These are phyloP conservation scores for Daldinia eschscholtzii DNA, from an alignment of 2,329 filamentous ascomycete genomes.

Conservation along the genomic window DNA sequence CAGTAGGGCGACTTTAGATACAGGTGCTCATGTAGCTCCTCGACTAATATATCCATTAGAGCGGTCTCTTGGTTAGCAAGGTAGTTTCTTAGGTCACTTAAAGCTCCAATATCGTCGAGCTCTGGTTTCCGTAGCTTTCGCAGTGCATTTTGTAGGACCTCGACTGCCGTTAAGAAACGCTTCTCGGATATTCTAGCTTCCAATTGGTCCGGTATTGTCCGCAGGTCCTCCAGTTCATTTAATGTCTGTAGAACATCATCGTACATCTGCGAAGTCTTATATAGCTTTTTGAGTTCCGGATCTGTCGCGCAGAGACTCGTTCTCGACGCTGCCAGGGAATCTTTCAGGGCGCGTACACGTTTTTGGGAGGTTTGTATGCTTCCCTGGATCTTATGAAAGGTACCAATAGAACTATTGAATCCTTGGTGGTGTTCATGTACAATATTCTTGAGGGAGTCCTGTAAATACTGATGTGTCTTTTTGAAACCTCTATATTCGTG, in stretches of 20 bases:
- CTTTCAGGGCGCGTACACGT: slow-evolving; percentile 83
- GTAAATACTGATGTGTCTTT: slow-evolving; percentile 86
- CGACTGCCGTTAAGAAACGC: slow-evolving; percentile 90
- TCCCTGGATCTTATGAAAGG: slow-evolving; percentile 97
- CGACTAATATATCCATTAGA: slow-evolving; percentile 93
- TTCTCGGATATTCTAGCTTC: slow-evolving; percentile 97
- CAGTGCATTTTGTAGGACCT: slow-evolving; percentile 88
- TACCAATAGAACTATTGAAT: slow-evolving; percentile 98
- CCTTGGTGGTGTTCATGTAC: slow-evolving; percentile 99
- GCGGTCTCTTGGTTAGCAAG: slow-evolving; percentile 93
- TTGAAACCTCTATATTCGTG: slow-evolving; percentile 89
- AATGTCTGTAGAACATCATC: slow-evolving; percentile 89
- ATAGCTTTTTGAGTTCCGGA: slow-evolving; percentile 90
- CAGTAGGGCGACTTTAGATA: slow-evolving; percentile 99
- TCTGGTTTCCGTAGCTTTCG: slow-evolving; percentile 87
- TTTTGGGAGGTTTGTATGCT: slow-evolving; percentile 91
- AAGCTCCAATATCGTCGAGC: slow-evolving; percentile 88
- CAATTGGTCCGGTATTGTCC: slow-evolving; percentile 89
- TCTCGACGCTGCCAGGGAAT: slow-evolving; percentile 85
- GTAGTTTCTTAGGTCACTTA: slow-evolving; percentile 88
- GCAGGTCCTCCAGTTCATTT: slow-evolving; percentile 86
- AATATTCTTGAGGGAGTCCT: slow-evolving; percentile 91
- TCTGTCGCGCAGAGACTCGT: slow-evolving; percentile 85
- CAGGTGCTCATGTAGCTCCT: slow-evolving; percentile 95
- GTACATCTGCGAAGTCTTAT: slow-evolving; percentile 88